Percentiles rank a stretch among this genome's conserved stretches.
phyloP scores from a whole-genome alignment of 1,284 basidiomycete species.

The Volvariella surrecta region DNA sequence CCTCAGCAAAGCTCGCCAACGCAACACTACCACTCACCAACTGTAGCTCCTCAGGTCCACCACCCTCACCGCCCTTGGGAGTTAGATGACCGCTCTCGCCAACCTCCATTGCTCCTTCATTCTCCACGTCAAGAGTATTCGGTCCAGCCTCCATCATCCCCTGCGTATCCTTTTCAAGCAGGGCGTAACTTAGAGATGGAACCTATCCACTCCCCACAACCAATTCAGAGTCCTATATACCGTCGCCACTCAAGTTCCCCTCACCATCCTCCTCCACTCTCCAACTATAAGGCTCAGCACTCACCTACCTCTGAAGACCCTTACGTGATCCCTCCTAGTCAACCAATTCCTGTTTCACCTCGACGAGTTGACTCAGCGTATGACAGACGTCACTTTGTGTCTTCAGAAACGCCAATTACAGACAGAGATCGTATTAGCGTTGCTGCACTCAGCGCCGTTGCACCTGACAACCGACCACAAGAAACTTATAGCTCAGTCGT shows the following conservation, averaged over 20 bases:
- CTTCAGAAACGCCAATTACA: background rate
- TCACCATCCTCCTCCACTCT: background rate
- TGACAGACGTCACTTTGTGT: background rate
- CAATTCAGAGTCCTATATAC: background rate
- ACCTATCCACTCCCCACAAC: too few relatives aligned
- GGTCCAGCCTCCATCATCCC: background rate
- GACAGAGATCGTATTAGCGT: background rate
- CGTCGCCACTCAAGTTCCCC: background rate
- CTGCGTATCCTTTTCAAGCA: background rate
- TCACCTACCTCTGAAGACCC: background rate
- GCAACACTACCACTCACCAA: slow-evolving; percentile 1
- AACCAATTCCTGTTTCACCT: background rate
- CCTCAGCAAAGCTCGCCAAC: slow-evolving; percentile 1
- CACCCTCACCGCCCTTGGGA: slow-evolving; percentile 1
- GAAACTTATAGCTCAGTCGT: background rate
- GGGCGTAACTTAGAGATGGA: too few relatives aligned
- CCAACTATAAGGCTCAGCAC: background rate
- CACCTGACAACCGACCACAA: background rate
- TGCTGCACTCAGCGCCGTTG: background rate
- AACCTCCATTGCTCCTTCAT: background rate
- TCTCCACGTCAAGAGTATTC: background rate
- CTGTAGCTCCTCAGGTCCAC: slow-evolving; percentile 10
- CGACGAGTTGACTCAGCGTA: background rate
- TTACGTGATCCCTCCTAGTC: too few relatives aligned
- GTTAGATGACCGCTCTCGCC: background rate